Percentiles rank a stretch among this genome's conserved stretches.
phyloP scores from a whole-genome alignment of 768 basidiomycete species.

The Amanita inopinata region DNA sequence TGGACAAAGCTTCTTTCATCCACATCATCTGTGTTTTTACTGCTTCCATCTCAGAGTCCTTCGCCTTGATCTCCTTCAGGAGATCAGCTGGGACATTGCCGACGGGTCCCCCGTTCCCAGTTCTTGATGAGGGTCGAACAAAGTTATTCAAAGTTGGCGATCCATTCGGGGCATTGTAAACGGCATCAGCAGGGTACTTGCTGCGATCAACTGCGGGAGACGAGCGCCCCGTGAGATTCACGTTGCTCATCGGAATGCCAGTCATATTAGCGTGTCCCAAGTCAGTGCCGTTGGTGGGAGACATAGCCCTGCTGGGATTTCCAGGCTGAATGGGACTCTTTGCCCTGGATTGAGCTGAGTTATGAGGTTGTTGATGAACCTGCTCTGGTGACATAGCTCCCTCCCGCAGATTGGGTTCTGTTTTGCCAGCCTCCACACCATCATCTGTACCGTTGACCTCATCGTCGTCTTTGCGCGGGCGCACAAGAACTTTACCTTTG shows the following conservation, averaged over 20 bases:
- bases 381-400: constrained; percentile 52
- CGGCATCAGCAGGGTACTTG: constrained; percentile 40
- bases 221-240: constrained; percentile 28
- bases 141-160: constrained; percentile 44
- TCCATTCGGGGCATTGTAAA: constrained; percentile 34
- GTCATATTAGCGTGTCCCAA: constrained; percentile 41
- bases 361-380: background rate
- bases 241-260: constrained; percentile 42
- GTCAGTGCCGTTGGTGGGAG: constrained; percentile 32
- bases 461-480: constrained; percentile 40
- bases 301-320: constrained; percentile 44
- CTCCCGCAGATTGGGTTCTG: constrained; percentile 34
- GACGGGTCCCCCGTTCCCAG: constrained; percentile 39
- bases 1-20: constrained; percentile 72
- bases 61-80: constrained; percentile 69
- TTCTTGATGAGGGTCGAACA: constrained; percentile 30
- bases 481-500: constrained; percentile 43
- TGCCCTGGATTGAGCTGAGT: constrained; percentile 28
- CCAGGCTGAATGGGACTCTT: constrained; percentile 47
- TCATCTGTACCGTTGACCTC: constrained; percentile 37
- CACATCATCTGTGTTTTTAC: constrained; percentile 72
- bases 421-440: constrained; percentile 40
- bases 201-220: constrained; percentile 27
- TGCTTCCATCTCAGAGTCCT: constrained; percentile 72
- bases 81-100: constrained; percentile 69